Evolutionary conservation across 176 grass and related monocot species (phyloP).

Genomic region (Typha latifolia): DNA sequence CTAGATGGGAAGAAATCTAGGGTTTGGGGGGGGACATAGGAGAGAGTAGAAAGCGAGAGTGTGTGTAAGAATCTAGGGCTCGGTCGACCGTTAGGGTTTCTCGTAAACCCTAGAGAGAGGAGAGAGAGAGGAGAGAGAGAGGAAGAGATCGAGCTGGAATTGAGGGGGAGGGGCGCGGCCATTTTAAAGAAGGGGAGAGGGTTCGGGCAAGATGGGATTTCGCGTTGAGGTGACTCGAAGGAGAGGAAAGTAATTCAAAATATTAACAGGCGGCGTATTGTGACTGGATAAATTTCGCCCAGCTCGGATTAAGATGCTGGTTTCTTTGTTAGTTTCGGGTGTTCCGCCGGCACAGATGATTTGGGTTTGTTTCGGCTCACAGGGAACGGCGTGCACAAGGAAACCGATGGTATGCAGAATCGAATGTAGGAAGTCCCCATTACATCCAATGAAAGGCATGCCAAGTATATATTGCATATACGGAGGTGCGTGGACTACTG

Average conservation of each 20-base stretch:
- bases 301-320: no score
- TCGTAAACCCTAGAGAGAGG: constrained; percentile 11
- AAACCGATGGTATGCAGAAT: no score
- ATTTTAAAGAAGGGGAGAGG: constrained; percentile 16
- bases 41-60: constrained; percentile 24
- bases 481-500: no score
- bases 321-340: no score
- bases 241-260: not conserved
- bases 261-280: not conserved
- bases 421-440: no score
- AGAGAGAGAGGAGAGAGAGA: constrained; percentile 1
- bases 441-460: no score
- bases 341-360: no score
- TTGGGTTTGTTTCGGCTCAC: no score
- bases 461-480: no score
- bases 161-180: not conserved
- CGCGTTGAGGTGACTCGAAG: not conserved
- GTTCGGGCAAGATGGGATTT: not conserved
- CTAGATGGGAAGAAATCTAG: constrained; percentile 23
- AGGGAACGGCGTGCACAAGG: no score
- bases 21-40: constrained; percentile 11
- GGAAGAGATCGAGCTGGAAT: not conserved
- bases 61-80: constrained; percentile 22
- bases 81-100: not conserved
- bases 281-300: not conserved